phyloP scores from a whole-genome alignment of 2,329 filamentous ascomycete genomes.

The Kalmusia sp. region DNA sequence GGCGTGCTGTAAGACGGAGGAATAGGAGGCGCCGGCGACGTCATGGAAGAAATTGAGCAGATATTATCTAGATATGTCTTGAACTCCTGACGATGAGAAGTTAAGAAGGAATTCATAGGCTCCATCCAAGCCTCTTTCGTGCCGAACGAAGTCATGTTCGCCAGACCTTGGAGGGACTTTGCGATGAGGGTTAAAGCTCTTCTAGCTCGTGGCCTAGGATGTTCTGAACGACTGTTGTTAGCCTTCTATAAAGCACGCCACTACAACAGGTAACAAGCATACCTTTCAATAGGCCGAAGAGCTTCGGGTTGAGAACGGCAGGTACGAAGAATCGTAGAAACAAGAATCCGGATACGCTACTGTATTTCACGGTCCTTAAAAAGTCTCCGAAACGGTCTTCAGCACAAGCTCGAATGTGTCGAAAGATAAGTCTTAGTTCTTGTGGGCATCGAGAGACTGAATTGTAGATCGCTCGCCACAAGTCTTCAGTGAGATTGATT shows the following conservation, averaged over 20 bases:
- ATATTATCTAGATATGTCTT: slow-evolving; percentile 87
- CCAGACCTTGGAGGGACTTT: slow-evolving; percentile 88
- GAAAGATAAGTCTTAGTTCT: slow-evolving; percentile 83
- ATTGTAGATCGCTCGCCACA: slow-evolving; percentile 82
- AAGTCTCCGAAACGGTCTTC: slow-evolving; percentile 96
- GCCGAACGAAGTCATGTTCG: slow-evolving; percentile 89
- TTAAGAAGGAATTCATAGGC: slow-evolving; percentile 91
- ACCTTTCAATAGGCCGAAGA: slow-evolving; percentile 85
- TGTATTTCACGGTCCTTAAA: slow-evolving; percentile 86
- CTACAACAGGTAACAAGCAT: slow-evolving; percentile 22
- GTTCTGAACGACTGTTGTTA: slow-evolving; percentile 63
- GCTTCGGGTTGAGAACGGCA: slow-evolving; percentile 92
- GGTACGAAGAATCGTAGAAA: slow-evolving; percentile 96
- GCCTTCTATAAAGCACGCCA: neutral
- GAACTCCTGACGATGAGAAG: slow-evolving; percentile 76
- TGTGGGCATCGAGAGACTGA: slow-evolving; percentile 79
- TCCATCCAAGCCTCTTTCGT: slow-evolving; percentile 99
- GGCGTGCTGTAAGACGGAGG: slow-evolving; percentile 92
- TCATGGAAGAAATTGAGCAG: slow-evolving; percentile 79
- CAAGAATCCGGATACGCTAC: slow-evolving; percentile 91
- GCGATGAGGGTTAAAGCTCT: slow-evolving; percentile 90
- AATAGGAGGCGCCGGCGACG: slow-evolving; percentile 63
- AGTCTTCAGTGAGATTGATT: slow-evolving; percentile 76
- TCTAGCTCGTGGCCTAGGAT: slow-evolving; percentile 82
- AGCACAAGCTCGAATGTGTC: slow-evolving; percentile 89